Evolutionary conservation across 1,139 yeast species (phyloP).

Genomic region (Magnusiomyces magnusii): DNA sequence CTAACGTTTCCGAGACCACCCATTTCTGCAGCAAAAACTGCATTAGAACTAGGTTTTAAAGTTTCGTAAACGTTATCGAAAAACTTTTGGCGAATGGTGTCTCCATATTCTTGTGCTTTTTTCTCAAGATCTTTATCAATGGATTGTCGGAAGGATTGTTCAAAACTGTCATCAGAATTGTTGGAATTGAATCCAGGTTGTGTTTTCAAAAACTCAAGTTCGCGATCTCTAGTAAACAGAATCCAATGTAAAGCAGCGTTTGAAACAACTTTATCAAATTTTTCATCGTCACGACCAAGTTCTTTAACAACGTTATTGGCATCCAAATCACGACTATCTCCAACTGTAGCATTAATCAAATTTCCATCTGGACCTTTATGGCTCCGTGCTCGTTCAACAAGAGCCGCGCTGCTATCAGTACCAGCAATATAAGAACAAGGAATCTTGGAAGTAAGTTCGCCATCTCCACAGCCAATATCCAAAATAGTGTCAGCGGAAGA

Average conservation of each 20-base stretch:
- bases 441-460: constrained; percentile 20
- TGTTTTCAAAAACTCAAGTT: not conserved
- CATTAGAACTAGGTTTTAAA: constrained; percentile 52
- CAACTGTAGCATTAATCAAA: not conserved
- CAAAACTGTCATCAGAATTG: not conserved
- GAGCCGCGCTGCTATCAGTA: constrained; percentile 18
- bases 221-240: constrained; percentile 11
- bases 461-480: constrained; percentile 26
- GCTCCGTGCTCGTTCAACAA: constrained; percentile 16
- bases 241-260: constrained; percentile 26
- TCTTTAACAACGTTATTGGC: constrained; percentile 9
- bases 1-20: constrained; percentile 25
- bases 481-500: constrained; percentile 18
- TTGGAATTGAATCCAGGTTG: not conserved
- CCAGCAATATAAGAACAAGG: constrained; percentile 18
- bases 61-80: constrained; percentile 75
- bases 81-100: constrained; percentile 34
- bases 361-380: constrained; percentile 12
- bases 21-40: constrained; percentile 46
- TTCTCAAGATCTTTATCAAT: not conserved
- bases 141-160: not conserved
- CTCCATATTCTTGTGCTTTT: constrained; percentile 7
- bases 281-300: constrained; percentile 10
- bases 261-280: constrained; percentile 22
- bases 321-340: constrained; percentile 1